These are phyloP conservation scores for Cerioporus squamosus DNA, from an alignment of 1,284 basidiomycete species.

Conservation along the genomic window DNA sequence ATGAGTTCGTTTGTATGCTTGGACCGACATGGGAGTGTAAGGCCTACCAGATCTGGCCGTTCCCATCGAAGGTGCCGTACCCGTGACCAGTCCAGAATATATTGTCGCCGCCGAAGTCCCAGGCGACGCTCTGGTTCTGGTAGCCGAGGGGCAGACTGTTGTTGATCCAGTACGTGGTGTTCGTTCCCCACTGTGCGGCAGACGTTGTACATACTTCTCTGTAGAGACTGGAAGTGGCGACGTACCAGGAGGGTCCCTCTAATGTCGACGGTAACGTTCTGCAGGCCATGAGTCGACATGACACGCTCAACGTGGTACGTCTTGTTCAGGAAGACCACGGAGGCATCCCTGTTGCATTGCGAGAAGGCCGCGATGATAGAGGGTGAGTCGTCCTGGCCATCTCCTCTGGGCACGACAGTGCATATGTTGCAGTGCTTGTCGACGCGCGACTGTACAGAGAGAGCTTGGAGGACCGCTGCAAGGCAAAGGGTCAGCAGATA, in stretches of 20 bases:
- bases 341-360: not conserved
- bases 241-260: not conserved
- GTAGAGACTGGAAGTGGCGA: too few species aligned
- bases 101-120: conserved; percentile 3
- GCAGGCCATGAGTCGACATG: not conserved
- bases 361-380: not conserved
- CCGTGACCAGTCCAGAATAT: conserved; percentile 1
- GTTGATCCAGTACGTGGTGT: conserved; percentile 3
- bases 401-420: not conserved
- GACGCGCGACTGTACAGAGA: not conserved
- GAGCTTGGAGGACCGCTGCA: not conserved
- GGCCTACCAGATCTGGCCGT: not conserved
- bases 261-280: not conserved
- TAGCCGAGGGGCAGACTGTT: not conserved
- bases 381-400: not conserved
- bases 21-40: too few species aligned
- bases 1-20: too few species aligned
- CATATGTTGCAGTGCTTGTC: not conserved
- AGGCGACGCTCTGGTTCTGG: conserved; percentile 4
- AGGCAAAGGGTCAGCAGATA: not conserved
- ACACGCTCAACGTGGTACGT: conserved; percentile 2
- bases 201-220: not conserved
- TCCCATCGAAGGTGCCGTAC: not conserved
- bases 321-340: conserved; percentile 2
- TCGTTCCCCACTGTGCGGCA: not conserved